Percentiles rank a stretch among this genome's conserved stretches.
These are phyloP conservation scores for Eutypella sp. DNA, from an alignment of 2,329 filamentous ascomycete genomes.

Conservation along the genomic window DNA sequence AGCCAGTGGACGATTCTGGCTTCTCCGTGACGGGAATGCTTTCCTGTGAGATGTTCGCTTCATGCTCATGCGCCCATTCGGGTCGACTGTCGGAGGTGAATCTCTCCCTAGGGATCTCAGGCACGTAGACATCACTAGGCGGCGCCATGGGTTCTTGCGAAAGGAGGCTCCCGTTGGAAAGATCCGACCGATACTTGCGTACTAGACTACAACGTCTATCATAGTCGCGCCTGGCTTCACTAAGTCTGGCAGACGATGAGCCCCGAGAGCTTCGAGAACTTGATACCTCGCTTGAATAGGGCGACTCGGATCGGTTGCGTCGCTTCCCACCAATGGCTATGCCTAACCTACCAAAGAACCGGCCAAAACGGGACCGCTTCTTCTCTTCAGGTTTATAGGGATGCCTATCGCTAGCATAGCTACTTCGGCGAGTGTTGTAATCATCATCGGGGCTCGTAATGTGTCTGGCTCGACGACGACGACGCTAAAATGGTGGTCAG, in stretches of 20 bases:
- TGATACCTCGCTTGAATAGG: constrained; percentile 11
- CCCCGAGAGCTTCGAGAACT: constrained; percentile 9
- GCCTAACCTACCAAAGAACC: constrained; percentile 9
- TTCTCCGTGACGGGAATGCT: not conserved
- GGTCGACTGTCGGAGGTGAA: not conserved
- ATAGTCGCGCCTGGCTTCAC: not conserved
- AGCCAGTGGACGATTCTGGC: not conserved
- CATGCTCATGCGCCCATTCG: not conserved
- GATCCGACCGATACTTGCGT: too few relatives aligned
- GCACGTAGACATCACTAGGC: not conserved
- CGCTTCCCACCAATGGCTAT: not conserved
- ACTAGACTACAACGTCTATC: too few relatives aligned
- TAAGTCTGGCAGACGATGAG: constrained; percentile 5
- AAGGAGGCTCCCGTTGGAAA: not conserved
- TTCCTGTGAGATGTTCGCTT: not conserved
- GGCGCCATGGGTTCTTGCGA: not conserved
- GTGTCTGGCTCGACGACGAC: not conserved
- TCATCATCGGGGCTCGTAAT: constrained; percentile 6
- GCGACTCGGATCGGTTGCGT: not conserved
- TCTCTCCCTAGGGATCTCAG: not conserved
- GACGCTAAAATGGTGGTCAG: constrained; percentile 8
- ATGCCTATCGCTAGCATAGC: constrained; percentile 5
- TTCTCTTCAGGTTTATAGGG: constrained; percentile 4
- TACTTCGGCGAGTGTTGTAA: not conserved
- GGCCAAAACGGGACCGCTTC: constrained; percentile 6